phyloP scores from a whole-genome alignment of 163 green algal genomes.

The Scenedesmus sp. region DNA sequence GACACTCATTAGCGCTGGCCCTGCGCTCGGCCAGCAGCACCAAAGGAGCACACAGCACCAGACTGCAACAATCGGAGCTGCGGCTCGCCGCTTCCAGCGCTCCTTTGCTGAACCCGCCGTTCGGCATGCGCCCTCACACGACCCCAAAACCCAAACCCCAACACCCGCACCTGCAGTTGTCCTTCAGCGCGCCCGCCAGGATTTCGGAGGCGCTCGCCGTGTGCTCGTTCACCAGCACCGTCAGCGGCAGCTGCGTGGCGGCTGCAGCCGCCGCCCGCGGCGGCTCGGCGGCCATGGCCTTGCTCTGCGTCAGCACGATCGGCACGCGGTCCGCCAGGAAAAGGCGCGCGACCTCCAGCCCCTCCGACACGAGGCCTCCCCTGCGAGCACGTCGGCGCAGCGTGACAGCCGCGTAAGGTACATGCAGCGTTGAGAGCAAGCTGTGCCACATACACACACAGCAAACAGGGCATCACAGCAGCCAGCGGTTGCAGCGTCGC shows the following conservation, averaged over 20 bases:
- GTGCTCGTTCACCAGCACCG: constrained; percentile 85
- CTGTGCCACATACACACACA: no score
- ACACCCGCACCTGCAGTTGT: constrained; percentile 89
- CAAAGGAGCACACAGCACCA: no score
- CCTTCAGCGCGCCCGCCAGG: constrained; percentile 43
- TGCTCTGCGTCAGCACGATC: constrained; percentile 72
- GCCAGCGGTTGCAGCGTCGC: no score
- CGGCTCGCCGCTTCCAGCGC: no score
- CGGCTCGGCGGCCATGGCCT: constrained; percentile 47
- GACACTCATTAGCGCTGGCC: constrained; percentile 80
- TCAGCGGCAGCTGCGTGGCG: constrained; percentile 63
- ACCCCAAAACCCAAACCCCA: background rate
- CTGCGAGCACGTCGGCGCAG: constrained; percentile 35
- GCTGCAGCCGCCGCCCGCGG: constrained; percentile 53
- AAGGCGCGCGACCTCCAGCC: constrained; percentile 92
- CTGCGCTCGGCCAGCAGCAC: background rate
- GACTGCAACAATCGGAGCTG: no score
- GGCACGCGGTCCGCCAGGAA: constrained; percentile 84
- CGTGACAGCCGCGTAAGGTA: no score
- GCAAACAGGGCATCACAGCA: no score
- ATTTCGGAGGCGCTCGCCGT: constrained; percentile 84
- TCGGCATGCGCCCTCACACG: no score
- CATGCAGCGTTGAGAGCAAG: no score
- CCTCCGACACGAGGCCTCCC: constrained; percentile 93
- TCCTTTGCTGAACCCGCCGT: no score